Percentiles rank a stretch among this genome's conserved stretches.
Evolutionary conservation across 2,329 filamentous ascomycete genomes (phyloP).

Genomic region (Triangularia setosa): DNA sequence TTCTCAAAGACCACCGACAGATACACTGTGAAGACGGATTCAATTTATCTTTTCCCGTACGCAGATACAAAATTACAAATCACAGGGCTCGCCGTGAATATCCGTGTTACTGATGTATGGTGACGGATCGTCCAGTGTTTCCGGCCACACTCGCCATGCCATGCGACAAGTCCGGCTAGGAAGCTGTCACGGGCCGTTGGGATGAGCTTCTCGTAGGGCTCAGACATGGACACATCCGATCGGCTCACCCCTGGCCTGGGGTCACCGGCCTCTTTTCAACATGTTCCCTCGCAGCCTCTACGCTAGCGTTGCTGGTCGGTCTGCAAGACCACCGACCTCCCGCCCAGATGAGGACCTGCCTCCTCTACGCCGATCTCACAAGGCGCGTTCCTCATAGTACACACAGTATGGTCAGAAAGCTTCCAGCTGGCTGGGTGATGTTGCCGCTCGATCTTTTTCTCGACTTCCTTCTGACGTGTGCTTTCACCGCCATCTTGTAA

Average conservation of each 20-base stretch:
- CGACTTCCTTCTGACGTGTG: constrained; percentile 8
- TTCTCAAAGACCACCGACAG: background rate
- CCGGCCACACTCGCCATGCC: background rate
- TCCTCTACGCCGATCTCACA: constrained; percentile 4
- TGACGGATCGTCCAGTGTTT: background rate
- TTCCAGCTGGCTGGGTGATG: constrained; percentile 5
- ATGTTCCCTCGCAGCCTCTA: constrained; percentile 4
- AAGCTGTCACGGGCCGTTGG: background rate
- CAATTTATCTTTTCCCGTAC: background rate
- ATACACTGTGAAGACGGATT: background rate
- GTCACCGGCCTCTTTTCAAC: background rate
- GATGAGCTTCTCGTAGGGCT: background rate
- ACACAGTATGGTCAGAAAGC: constrained; percentile 1
- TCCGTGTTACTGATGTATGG: background rate
- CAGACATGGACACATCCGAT: background rate
- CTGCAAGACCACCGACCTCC: constrained; percentile 2
- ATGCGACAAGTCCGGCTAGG: background rate
- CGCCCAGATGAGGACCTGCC: background rate
- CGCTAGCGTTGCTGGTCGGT: background rate
- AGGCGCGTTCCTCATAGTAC: background rate
- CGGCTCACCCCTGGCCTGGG: background rate
- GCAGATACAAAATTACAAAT: background rate
- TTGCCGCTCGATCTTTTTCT: constrained; percentile 5
- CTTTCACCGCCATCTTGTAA: background rate
- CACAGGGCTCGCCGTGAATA: background rate